Evolutionary conservation across 1,139 yeast species (phyloP), one percentile per base, ranked within the genome.

Genomic region (Saccharomycopsis crataegensis): DNA sequence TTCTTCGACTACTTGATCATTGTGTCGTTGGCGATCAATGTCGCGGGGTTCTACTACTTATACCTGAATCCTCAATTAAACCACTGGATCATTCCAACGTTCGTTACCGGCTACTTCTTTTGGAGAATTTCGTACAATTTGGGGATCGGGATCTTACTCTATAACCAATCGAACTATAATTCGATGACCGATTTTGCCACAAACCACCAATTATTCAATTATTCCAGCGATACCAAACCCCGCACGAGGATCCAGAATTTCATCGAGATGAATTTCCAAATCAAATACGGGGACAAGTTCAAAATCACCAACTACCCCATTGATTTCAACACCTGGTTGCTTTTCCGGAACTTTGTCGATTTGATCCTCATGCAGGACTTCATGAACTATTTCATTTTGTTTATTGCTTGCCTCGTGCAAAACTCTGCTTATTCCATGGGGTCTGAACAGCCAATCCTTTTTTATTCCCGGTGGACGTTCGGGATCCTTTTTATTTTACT

Each of bases 281-380:
- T 83, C 43, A 89, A 86, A 66, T 78, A 87, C 78, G 84, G 84
- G 8, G 57, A 66, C 8, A 66, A 70, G 44, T 82, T 80, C 63
- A 69, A 77, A 47, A 71, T 82, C 57, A 67, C 73, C 48, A 63
- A 71, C 12, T 71, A 77, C 50, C 96, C 96, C 1, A 71, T 80
- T 54, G 96, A 87, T 65, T 84, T 84, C 70, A 87, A 86, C 67
- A 82, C 93, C 42, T 88, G 96, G 96, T 72, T 88, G 49, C 66
- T 88, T 16, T 88, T 85, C 68, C 76, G 96, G 58, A 86, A 85
- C 65, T 75, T 83, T 53, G 96, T 88, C 22, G 96, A 88, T 67
- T 75, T 88, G 68, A 82, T 88, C 54, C 75, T 88, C 63, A 87
- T 88, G 96, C 86, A 83, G 67, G 96, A 88, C 68, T 88, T 88